Conservation (phyloP, 306 rosid species). For the Cicer bijugum region DNA sequence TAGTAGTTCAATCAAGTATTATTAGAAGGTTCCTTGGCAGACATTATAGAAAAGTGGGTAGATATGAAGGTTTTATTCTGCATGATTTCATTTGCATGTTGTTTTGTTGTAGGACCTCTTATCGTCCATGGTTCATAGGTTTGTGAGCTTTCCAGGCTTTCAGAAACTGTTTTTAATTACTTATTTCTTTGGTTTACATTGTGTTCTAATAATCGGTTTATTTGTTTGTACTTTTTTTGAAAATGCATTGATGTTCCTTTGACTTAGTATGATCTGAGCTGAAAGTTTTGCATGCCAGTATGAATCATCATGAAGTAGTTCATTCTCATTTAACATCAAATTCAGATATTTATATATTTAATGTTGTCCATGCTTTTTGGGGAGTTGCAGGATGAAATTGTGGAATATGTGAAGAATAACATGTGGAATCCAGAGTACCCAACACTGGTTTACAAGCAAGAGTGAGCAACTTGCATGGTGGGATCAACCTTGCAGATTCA, state of each 20-base stretch:
- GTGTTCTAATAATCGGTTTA: conserved; percentile 2
- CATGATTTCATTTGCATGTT: not conserved
- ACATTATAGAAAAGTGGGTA: not conserved
- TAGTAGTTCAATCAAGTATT: not conserved
- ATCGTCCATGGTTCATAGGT: not conserved
- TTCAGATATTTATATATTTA: not conserved
- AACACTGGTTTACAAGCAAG: conserved; percentile 71
- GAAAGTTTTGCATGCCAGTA: not conserved
- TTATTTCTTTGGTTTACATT: conserved; percentile 24
- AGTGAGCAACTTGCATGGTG: conserved; percentile 50
- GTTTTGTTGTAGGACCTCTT: not conserved
- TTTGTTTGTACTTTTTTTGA: conserved; percentile 10
- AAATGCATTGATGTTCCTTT: not conserved
- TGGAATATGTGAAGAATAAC: conserved; percentile 65
- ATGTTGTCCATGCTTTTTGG: conserved; percentile 8
- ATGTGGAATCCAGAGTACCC: conserved; percentile 97
- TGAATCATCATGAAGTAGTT: conserved; percentile 29
- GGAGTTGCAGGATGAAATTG: conserved; percentile 74
- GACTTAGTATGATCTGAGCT: not conserved
- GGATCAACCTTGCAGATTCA: conserved; percentile 24
- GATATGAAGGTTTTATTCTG: conserved; percentile 2
- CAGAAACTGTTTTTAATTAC: not conserved
- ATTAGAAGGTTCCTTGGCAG: not conserved
- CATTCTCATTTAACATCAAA: conserved; percentile 17
- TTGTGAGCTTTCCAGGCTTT: conserved; percentile 4